Evolutionary conservation across 148 eudicot genomes (phyloP).

Genomic region (Heliamphora exappendiculata): DNA sequence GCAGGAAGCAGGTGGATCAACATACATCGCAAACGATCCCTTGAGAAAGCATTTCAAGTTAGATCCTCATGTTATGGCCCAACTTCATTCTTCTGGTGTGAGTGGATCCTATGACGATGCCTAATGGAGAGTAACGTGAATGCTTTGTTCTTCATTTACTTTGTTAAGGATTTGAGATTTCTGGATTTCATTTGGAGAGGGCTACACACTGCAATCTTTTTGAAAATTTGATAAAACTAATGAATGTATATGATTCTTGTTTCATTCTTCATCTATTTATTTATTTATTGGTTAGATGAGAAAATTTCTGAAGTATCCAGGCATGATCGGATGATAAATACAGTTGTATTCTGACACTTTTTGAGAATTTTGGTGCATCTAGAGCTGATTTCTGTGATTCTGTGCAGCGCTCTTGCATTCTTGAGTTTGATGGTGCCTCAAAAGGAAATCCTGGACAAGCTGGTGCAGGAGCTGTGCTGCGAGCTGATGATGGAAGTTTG

Average conservation of each 20-base stretch:
- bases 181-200: neutral
- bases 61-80: conserved; percentile 5
- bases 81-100: conserved; percentile 24
- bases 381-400: conserved; percentile 14
- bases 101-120: conserved; percentile 15
- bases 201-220: neutral
- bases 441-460: conserved; percentile 96
- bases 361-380: neutral
- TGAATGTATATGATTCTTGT: neutral
- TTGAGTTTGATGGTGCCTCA: conserved; percentile 95
- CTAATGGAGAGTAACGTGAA: neutral
- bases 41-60: conserved; percentile 37
- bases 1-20: conserved; percentile 32
- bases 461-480: conserved; percentile 87
- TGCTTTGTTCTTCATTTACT: neutral
- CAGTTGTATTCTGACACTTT: neutral
- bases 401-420: conserved; percentile 53
- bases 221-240: neutral
- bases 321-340: neutral
- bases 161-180: neutral
- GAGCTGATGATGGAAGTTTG: conserved; percentile 58
- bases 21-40: conserved; percentile 19
- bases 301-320: neutral
- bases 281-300: neutral
- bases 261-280: neutral